A percentile compares a stretch with the other conserved stretches of the same genome.
Evolutionary conservation across 805 yeast species (phyloP).

Genomic region (Kockiozyma suomiensis): DNA sequence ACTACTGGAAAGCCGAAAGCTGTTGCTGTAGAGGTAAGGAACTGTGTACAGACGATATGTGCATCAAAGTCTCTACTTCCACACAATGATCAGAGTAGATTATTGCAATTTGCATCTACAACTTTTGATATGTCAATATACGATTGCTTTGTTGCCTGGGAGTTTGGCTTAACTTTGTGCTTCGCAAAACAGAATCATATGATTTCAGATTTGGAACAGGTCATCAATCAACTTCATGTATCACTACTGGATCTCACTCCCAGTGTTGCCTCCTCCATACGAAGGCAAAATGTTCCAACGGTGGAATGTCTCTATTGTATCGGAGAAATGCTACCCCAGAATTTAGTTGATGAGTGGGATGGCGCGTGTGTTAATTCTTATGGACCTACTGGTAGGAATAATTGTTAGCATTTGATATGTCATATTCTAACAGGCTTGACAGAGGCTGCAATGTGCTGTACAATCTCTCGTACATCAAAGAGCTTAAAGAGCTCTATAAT

Average conservation of each 20-base stretch:
- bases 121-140: constrained; percentile 36
- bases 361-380: constrained; percentile 34
- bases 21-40: constrained; percentile 28
- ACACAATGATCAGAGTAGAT: background rate
- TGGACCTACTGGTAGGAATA: constrained; percentile 35
- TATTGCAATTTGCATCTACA: constrained; percentile 33
- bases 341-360: constrained; percentile 33
- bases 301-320: constrained; percentile 35
- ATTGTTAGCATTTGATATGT: background rate
- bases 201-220: constrained; percentile 22
- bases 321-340: constrained; percentile 35
- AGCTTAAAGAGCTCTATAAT: constrained; percentile 19
- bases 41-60: constrained; percentile 29
- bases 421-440: background rate
- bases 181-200: constrained; percentile 25
- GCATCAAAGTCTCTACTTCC: constrained; percentile 27
- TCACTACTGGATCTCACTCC: constrained; percentile 37
- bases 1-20: constrained; percentile 36
- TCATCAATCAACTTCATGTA: constrained; percentile 16
- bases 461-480: constrained; percentile 17
- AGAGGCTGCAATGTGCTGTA: constrained; percentile 35
- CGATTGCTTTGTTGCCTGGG: constrained; percentile 36
- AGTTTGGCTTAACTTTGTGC: constrained; percentile 32
- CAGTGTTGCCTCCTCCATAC: constrained; percentile 31
- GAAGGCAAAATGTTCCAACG: constrained; percentile 23